Evolutionary conservation across 768 basidiomycete genomes (phyloP), one percentile per base, ranked within the genome.

Genomic region (Mycena haematopus): DNA sequence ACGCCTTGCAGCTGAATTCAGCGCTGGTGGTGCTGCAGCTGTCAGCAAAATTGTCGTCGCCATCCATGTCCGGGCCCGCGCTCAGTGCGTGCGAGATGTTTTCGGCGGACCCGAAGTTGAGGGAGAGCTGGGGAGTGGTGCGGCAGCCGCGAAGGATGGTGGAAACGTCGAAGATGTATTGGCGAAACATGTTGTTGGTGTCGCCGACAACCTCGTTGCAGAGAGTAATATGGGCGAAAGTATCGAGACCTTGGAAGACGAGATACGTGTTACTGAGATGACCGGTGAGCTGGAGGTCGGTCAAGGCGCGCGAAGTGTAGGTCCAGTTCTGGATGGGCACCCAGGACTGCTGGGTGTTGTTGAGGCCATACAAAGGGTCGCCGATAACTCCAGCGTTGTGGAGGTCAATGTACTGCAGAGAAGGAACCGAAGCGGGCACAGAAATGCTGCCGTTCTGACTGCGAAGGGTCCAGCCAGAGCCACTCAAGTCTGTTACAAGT

Each of bases 1-100:
- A 62, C 1, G 61, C 40, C n/a, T 62, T 62, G 50, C 61, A 62
- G 50, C 61, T 62, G 61, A 62, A 62, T 27, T 62, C 61, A 19
- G 24, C 45, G n/a, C 50, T 46, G n/a, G 25, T 56, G 10, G 42
- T 2, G 40, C 51, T 46, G 49, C 61, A 62, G 61, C 61, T 62
- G 35, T 62, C 61, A 4, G 61, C 55, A 21, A 62, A 62, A 35
- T 62, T 62, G 44, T 25, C 55, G 50, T 56, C 55, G 8, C 24
- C 22, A 49, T 56, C 61, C 21, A 40, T 31, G 49, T 62, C 55
- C 13, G 55, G 61, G 19, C 42, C 50, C 7, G 42, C 61, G 55
- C 55, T 57, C 31, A 62, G 47, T 29, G 49, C 50, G 44, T 62
- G 55, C 1, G 50, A 56, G 17, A 62, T 62, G 42, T 62, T 62